Conservation (phyloP, 1,284 basidiomycete species). For the Heterobasidion irregulare region DNA sequence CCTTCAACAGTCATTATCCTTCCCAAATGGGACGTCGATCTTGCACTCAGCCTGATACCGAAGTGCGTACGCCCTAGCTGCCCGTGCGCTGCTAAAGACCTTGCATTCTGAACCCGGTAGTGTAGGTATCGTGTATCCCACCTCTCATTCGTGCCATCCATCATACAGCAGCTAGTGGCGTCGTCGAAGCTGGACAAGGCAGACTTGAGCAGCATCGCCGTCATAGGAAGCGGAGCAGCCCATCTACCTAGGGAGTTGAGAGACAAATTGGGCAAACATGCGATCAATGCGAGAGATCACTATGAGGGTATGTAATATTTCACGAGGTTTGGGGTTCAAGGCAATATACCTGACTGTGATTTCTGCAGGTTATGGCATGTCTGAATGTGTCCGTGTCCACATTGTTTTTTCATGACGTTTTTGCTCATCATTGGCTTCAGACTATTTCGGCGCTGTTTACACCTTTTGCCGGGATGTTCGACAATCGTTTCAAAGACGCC, state of each 20-base stretch:
- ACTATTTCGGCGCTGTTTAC: conserved; percentile 43
- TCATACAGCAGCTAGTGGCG: conserved; percentile 57
- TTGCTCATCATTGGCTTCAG: conserved; percentile 24
- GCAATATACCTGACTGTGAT: not conserved
- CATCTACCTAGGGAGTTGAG: conserved; percentile 53
- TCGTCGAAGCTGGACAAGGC: conserved; percentile 37
- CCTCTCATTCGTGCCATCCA: conserved; percentile 46
- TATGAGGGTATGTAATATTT: conserved; percentile 36
- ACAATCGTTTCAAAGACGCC: conserved; percentile 31
- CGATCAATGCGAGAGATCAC: conserved; percentile 27
- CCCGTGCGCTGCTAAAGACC: not conserved
- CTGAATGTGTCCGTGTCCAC: conserved; percentile 49
- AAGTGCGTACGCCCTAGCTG: conserved; percentile 25
- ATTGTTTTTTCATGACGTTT: not conserved
- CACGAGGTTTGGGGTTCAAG: not conserved
- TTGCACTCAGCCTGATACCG: conserved; percentile 31
- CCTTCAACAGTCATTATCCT: conserved; percentile 46
- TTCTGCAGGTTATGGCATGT: conserved; percentile 64
- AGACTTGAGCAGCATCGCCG: conserved; percentile 45
- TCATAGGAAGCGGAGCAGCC: conserved; percentile 50
- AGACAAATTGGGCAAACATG: conserved; percentile 28
- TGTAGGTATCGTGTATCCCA: not conserved
- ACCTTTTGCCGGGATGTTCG: conserved; percentile 38
- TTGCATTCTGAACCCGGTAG: not conserved
- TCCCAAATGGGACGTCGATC: conserved; percentile 49